Base-by-base conservation (phyloP, 1,139 yeast species). In the Geotrichum fermentans region DNA sequence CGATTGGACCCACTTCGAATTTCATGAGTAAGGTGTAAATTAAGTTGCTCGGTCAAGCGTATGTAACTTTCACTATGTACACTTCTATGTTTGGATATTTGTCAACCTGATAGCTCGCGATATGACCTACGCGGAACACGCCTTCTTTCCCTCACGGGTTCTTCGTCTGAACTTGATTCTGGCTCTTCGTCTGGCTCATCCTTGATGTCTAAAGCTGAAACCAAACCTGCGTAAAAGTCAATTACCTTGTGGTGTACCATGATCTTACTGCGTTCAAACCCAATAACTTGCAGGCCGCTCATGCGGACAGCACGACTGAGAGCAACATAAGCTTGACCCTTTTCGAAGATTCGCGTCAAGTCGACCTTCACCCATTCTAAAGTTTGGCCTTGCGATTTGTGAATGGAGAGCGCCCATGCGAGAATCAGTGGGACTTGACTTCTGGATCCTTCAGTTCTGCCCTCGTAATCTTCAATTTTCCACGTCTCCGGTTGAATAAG, bases 371-470 rank as follows among this genome's bases (percentile, higher is more conserved):
- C 96, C 56, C 79, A 77, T 2, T 84, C 83, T 44, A 92, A 69
- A 0, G 98, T 90, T 64, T 94, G 98, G 2, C 98, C 98, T 64
- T 92, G 98, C 0, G 97, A 83, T 67, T 92, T 92, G 64, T 92
- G 99, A 45, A 92, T 90, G 0, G 97, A 88, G 38, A 92, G 68
- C 0, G 98, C 90, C 97, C 97, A 92, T 0, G 98, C 96, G 16
- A 90, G 70, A 59, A 89, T 83, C 46, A 92, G 69, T 0, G 99
- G 99, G 2, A 92, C 62, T 61, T 88, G 71, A 0, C 71, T 68
- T 55, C 95, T 72, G 14, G 79, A 68, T 2, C 75, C 83, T 43
- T 77, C 57, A 2, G 78, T 73, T 30, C 66, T 69, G 24, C 80
- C 82, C 37, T 72, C 68, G 48, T 78, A 79, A 61, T 80, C 83